Evolutionary conservation across 345 rosid genomes (phyloP).

Genomic region (Tarenaya hassleriana): DNA sequence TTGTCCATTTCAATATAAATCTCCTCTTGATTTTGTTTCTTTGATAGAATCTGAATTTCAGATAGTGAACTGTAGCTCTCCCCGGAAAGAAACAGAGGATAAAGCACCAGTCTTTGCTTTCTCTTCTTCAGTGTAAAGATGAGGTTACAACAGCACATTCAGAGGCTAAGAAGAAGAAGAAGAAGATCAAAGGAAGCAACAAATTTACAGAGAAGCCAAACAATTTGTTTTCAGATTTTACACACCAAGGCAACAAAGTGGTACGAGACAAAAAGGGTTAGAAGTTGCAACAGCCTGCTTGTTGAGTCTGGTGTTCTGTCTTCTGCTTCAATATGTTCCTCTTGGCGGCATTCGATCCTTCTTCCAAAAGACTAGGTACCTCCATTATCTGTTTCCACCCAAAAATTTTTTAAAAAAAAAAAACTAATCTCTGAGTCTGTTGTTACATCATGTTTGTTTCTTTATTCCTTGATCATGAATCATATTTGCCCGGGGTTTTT

Average conservation of each 20-base stretch:
- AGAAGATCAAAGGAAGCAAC: neutral
- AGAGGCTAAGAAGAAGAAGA: conserved; percentile 21
- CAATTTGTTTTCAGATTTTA: conserved; percentile 3
- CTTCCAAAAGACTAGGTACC: conserved; percentile 84
- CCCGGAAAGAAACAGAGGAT: conserved; percentile 6
- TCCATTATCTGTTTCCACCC: conserved; percentile 70
- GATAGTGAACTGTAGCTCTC: neutral
- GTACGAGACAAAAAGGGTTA: conserved; percentile 19
- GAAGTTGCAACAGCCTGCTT: conserved; percentile 46
- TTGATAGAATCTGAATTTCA: neutral
- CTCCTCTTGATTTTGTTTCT: conserved; percentile 1
- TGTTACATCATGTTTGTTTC: neutral
- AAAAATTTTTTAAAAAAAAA: no score
- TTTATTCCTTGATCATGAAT: neutral
- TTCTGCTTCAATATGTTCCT: conserved; percentile 67
- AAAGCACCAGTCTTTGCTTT: conserved; percentile 2
- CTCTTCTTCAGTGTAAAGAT: no score
- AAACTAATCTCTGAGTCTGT: no score
- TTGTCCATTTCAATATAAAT: neutral
- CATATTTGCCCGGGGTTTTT: no score
- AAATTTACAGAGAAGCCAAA: conserved; percentile 26
- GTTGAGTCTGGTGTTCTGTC: conserved; percentile 42
- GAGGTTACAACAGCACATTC: conserved; percentile 21
- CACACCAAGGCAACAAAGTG: conserved; percentile 23
- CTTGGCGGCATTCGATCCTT: conserved; percentile 71